Evolutionary conservation across 2,329 filamentous ascomycete species (phyloP), one percentile per base, ranked within the genome.

Genomic region (Pezicula carpinea): DNA sequence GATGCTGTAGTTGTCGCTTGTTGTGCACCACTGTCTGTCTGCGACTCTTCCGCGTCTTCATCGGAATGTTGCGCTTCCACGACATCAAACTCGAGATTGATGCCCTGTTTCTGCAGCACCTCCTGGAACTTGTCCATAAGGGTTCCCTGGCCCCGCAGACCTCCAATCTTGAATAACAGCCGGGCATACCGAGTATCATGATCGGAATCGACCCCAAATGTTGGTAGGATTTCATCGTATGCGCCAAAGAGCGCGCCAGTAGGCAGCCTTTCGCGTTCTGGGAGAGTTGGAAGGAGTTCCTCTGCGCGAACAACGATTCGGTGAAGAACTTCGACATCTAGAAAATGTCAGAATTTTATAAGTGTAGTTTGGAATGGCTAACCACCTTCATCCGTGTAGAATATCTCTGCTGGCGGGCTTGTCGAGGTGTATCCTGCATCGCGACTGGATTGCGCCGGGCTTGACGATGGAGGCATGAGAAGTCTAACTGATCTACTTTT

Each of bases 171-270:
- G 64, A 93, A 88, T 47, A 96, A 69, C 58, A 95, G 83, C 53
- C 85, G 80, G 54, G 89, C 82, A 59, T 90, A 84, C 56, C 86
- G 80, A 57, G 83, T 82, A 59, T 91, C 87, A 55, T 85, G 75
- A 58, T 87, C 82, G n/a, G 81, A 76, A 49, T 88, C 77, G 53
- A 89, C 71, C 46, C 82, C 85, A 69, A 87, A 73, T 54, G 81
- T 73, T 5, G 79, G 79, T n/a, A 95, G 77, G 35, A 91, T 75
- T 47, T 80, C 74, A 61, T 93, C 85, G 63, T 95, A 95, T 23
- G 89, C 88, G 44, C 77, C 76, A 67, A 95, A 95, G 15, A 96
- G 76, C 8, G 89, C 88, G 60, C 83, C 82, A 48, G 85, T 89
- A 3, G 87, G 83, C 18, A 86, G 73, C 46, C 79, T 76, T 57